Evolutionary conservation across 2,329 filamentous ascomycete genomes (phyloP), one percentile per base, ranked within the genome.

Genomic region (Fusarium luffae): DNA sequence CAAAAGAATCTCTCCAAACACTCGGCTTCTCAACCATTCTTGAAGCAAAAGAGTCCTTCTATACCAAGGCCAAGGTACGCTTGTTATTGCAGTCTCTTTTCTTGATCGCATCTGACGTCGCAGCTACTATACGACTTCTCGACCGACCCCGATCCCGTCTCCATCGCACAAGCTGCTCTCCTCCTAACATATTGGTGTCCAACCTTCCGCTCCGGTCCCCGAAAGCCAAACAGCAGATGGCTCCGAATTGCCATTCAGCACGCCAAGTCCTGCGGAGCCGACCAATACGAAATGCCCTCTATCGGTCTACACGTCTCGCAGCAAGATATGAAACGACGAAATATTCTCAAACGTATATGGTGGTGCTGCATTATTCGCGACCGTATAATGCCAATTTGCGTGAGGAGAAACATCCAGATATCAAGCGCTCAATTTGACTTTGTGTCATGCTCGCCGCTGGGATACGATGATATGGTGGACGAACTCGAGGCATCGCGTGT

Each of bases 291-390:
- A 3, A 42, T 16, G 0, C 37, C 54, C 0, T 23, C 43, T 0
- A 54, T 51, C 0, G 56, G 46, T 0, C 25, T 56, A 5, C 54
- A 56, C 1, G 50, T 41, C 2, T 63, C 65, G 4, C 52, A 54
- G 2, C 68, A 59, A 21, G 59, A 68, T 16, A 27, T 50, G 5
- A 61, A 72, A 27, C 28, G 50, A 28, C 50, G 70, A 10, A 71
- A 71, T 2, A 11, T 66, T 3, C 30, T 65, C 0, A 72, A 72
- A 6, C 69, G 69, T 1, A 47, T 72, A 1, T 72, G 69, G 69
- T 72, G 69, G 69, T 72, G 69, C 1, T 72, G 69, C 0, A 65
- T 72, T 4, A 68, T 72, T 14, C 69, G 69, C 25, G 69, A 72
- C 8, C 50, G 69, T 14, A 68, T 72, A 9, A 68, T 72, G 69